phyloP scores from a whole-genome alignment of 1,139 yeast species.

The Blastobotrys buckinghamii region DNA sequence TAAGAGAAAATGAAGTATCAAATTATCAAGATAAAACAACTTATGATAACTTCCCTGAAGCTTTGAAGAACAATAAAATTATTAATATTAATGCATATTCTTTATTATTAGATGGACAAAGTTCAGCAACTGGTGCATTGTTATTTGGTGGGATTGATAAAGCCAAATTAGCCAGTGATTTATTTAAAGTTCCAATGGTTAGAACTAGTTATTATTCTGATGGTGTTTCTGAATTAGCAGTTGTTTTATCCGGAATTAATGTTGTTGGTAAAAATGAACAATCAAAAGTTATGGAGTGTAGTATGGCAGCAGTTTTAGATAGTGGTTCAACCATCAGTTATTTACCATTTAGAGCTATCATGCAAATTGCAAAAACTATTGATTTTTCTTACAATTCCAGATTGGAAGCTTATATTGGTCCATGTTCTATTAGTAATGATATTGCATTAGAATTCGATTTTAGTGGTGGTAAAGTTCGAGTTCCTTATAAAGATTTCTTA shows the following conservation, averaged over 20 bases:
- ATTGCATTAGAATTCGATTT: conserved; percentile 34
- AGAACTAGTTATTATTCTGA: conserved; percentile 10
- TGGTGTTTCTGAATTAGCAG: conserved; percentile 4
- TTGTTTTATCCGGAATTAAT: conserved; percentile 9
- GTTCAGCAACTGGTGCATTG: conserved; percentile 42
- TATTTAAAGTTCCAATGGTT: conserved; percentile 26
- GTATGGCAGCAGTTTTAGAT: conserved; percentile 23
- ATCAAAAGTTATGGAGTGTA: background rate
- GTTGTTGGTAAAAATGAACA: conserved; percentile 6
- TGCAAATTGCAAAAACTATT: conserved; percentile 19
- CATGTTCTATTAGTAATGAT: conserved; percentile 7
- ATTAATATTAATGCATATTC: conserved; percentile 46
- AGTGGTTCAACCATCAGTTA: conserved; percentile 31
- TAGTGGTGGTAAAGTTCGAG: conserved; percentile 37
- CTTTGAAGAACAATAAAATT: conserved; percentile 42
- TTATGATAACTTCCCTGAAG: conserved; percentile 41
- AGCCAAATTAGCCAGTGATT: conserved; percentile 44
- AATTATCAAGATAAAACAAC: conserved; percentile 11
- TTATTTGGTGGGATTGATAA: conserved; percentile 57
- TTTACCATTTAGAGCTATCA: conserved; percentile 23
- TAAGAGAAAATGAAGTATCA: conserved; percentile 14
- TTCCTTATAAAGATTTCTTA: conserved; percentile 37
- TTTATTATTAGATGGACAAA: conserved; percentile 41
- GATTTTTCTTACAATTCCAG: conserved; percentile 20
- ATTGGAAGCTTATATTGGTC: conserved; percentile 15